Base-by-base conservation (phyloP, 2,329 filamentous ascomycete genomes). In the Aspergillus pseudonomiae region DNA sequence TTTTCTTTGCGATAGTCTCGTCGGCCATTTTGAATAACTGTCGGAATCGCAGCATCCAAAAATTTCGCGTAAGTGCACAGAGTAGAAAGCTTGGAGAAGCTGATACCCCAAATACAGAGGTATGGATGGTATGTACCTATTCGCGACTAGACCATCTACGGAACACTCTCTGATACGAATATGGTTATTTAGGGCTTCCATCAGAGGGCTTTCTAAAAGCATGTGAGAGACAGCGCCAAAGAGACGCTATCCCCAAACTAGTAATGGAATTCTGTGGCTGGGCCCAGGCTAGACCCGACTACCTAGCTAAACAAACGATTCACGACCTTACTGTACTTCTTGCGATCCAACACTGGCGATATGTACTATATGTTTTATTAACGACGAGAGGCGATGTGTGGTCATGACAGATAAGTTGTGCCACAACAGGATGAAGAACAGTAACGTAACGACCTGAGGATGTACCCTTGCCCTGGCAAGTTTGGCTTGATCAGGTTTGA, bases 1-100 rank as follows among this genome's bases (percentile, higher is more conserved):
- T 82, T 79, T 92, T 90, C 82, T 98, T 98, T 67, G 90, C 81
- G 73, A 89, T 86, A 75, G 83, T 86, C 84, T 92, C 77, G 60
- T 76, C 87, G 73, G 89, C 84, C 89, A 91, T 91, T 75, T 74
- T 85, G 73, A 81, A 68, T n/a, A 82, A 65, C 60, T 69, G 76
- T 57, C 80, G 80, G 63, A 86, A 75, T 53, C 68, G 68, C 30
- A 71, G 63, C 74, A 76, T 77, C 21, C 63, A 73, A 65, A 34
- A 62, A 50, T 46, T 39, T 53, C 21, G 50, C 48, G 24, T n/a
- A 26, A 16, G 45, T 28, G 12, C 19, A 24, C 24, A 41, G 16
- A 6, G 14, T 41, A 3, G 9, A 41, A n/a, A 41, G n/a, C 26
- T 28, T 28, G 5, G 19, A 41, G 39, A n/a, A 19, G 39, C 19